phyloP scores from a whole-genome alignment of 345 rosid genomes.

The Salix dunnii region DNA sequence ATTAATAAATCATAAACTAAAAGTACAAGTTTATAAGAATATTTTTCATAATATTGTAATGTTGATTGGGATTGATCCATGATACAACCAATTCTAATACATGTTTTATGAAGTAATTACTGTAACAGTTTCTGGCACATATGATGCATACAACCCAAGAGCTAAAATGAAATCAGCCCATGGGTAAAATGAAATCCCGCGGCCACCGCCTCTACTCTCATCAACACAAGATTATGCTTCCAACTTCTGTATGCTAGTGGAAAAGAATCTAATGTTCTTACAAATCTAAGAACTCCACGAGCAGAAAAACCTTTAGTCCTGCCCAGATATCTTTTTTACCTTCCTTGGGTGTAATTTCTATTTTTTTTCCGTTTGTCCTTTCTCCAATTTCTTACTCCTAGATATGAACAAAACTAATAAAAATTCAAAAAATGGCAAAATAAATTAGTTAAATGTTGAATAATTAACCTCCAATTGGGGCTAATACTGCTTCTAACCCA shows the following conservation, averaged over 20 bases:
- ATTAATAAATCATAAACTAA: too few species aligned
- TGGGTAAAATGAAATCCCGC: too few species aligned
- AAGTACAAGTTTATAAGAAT: too few species aligned
- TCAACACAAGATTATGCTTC: constrained; percentile 7
- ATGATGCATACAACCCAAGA: constrained; percentile 11
- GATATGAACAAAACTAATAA: constrained; percentile 22
- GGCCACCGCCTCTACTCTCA: neutral
- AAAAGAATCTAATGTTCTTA: neutral
- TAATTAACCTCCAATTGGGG: constrained; percentile 10
- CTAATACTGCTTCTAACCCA: constrained; percentile 43
- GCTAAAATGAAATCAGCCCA: too few species aligned
- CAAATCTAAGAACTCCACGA: neutral
- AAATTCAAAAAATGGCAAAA: constrained; percentile 30
- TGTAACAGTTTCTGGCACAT: constrained; percentile 18
- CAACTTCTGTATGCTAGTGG: constrained; percentile 6
- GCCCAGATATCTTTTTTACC: constrained; percentile 13
- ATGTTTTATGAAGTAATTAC: constrained; percentile 10
- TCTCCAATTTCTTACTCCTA: constrained; percentile 14
- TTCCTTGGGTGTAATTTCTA: neutral
- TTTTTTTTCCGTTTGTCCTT: neutral
- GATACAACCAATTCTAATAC: neutral
- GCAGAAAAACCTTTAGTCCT: constrained; percentile 29
- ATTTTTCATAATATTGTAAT: too few species aligned
- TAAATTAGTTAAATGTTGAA: constrained; percentile 36
- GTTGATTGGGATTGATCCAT: too few species aligned